Evolutionary conservation across 768 basidiomycete species (phyloP).

Genomic region (Tephrocybe sp.): DNA sequence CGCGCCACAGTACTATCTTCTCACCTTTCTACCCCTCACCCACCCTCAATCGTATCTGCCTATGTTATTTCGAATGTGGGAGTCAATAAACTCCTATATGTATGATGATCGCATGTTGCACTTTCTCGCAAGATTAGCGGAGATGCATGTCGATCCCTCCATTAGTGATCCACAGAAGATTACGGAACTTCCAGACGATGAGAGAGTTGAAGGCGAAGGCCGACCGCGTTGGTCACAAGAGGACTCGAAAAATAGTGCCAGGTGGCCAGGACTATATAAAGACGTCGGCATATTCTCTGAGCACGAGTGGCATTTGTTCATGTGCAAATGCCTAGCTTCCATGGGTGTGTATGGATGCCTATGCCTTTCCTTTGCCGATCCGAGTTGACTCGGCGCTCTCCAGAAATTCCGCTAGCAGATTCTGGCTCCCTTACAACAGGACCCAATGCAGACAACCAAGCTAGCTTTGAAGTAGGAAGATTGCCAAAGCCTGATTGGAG

Average conservation of each 20-base stretch:
- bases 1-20: slow-evolving; percentile 81
- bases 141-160: slow-evolving; percentile 78
- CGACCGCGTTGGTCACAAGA: slow-evolving; percentile 55
- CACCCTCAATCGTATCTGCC: slow-evolving; percentile 85
- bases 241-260: slow-evolving; percentile 34
- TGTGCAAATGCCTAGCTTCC: slow-evolving; percentile 85
- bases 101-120: slow-evolving; percentile 90
- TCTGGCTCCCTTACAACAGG: slow-evolving; percentile 76
- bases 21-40: slow-evolving; percentile 81
- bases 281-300: slow-evolving; percentile 88
- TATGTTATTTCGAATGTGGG: slow-evolving; percentile 85
- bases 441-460: slow-evolving; percentile 70
- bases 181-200: slow-evolving; percentile 69
- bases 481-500: slow-evolving; percentile 74
- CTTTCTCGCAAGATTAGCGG: slow-evolving; percentile 74
- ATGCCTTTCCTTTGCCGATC: slow-evolving; percentile 2
- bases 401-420: slow-evolving; percentile 74
- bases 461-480: slow-evolving; percentile 71
- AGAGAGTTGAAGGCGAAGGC: slow-evolving; percentile 58
- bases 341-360: slow-evolving; percentile 56
- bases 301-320: slow-evolving; percentile 80
- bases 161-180: slow-evolving; percentile 74
- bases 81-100: slow-evolving; percentile 84
- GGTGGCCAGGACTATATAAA: slow-evolving; percentile 77
- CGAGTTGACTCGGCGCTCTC: slow-evolving; percentile 6